Percentiles rank a stretch among this genome's conserved stretches.
phyloP scores from a whole-genome alignment of 495 filamentous ascomycete genomes.

The Evernia prunastri region DNA sequence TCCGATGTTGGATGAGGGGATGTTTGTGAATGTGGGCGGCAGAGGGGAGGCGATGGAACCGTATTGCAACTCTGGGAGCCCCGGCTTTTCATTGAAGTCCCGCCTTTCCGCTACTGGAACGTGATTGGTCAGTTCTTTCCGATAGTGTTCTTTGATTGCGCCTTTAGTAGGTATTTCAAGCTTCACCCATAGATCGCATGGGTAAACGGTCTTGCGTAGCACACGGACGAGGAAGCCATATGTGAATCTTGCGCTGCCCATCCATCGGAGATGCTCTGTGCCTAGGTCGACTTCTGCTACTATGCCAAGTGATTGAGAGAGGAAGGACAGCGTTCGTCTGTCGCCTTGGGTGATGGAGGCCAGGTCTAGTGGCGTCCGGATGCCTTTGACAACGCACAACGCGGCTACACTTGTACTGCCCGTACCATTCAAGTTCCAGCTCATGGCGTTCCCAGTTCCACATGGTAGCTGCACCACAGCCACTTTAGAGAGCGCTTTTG shows the following conservation, averaged over 20 bases:
- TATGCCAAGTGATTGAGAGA: constrained; percentile 85
- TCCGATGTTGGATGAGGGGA: constrained; percentile 68
- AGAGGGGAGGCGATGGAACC: constrained; percentile 73
- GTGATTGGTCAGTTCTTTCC: constrained; percentile 40
- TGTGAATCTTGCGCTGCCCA: constrained; percentile 79
- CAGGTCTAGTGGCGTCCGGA: constrained; percentile 74
- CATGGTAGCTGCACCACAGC: constrained; percentile 87
- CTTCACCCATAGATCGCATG: constrained; percentile 81
- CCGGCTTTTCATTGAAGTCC: constrained; percentile 12
- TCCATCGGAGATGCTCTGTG: constrained; percentile 88
- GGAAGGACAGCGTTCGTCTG: constrained; percentile 69
- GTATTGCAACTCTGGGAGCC: constrained; percentile 65
- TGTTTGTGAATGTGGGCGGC: constrained; percentile 65
- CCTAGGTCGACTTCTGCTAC: constrained; percentile 83
- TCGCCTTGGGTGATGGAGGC: constrained; percentile 80
- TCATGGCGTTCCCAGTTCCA: constrained; percentile 91
- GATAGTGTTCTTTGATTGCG: constrained; percentile 67
- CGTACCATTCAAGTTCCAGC: constrained; percentile 80
- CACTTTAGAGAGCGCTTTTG: constrained; percentile 65
- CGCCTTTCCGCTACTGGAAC: constrained; percentile 25
- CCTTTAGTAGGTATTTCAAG: constrained; percentile 71
- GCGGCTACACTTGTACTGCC: constrained; percentile 69
- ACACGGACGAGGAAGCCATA: constrained; percentile 72
- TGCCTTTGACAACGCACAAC: constrained; percentile 75
- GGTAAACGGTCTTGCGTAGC: constrained; percentile 66